Conservation (phyloP, 1,139 yeast genomes). For the Suhomyces bribrorum region DNA sequence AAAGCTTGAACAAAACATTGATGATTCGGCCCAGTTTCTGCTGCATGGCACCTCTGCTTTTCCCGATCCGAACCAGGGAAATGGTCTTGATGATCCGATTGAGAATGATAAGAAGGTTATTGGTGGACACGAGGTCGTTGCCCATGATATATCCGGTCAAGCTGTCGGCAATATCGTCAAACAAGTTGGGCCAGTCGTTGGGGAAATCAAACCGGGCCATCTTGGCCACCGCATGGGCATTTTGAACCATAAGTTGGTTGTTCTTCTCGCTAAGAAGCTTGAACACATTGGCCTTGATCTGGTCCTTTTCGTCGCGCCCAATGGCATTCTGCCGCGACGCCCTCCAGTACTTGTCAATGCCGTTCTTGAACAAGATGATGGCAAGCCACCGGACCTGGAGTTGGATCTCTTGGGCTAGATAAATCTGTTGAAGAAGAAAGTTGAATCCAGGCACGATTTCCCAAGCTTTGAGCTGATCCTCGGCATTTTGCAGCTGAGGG, state of each 20-base stretch:
- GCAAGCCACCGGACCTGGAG: constrained; percentile 82
- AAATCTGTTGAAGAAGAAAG: constrained; percentile 58
- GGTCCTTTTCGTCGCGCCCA: constrained; percentile 64
- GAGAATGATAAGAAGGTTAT: constrained; percentile 64
- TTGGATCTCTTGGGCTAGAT: constrained; percentile 57
- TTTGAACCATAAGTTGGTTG: constrained; percentile 73
- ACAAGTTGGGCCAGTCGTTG: constrained; percentile 75
- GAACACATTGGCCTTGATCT: constrained; percentile 62
- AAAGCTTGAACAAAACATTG: constrained; percentile 59
- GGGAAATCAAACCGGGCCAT: constrained; percentile 88
- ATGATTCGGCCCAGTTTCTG: constrained; percentile 64
- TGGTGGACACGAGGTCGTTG: constrained; percentile 52
- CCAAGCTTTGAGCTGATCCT: constrained; percentile 67
- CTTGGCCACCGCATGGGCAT: constrained; percentile 77
- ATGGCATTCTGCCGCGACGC: constrained; percentile 60
- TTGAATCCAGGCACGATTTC: constrained; percentile 64
- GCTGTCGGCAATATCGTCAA: constrained; percentile 54
- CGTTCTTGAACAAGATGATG: constrained; percentile 83
- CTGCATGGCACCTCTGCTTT: constrained; percentile 78
- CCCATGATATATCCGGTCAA: constrained; percentile 46
- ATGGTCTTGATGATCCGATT: constrained; percentile 78
- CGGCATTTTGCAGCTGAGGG: constrained; percentile 60
- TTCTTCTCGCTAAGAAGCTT: constrained; percentile 66
- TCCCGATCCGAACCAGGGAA: constrained; percentile 77
- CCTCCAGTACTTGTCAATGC: constrained; percentile 83